Evolutionary conservation across 495 filamentous ascomycete species (phyloP), one percentile per base, ranked within the genome.

Genomic region (Monascus purpureus): DNA sequence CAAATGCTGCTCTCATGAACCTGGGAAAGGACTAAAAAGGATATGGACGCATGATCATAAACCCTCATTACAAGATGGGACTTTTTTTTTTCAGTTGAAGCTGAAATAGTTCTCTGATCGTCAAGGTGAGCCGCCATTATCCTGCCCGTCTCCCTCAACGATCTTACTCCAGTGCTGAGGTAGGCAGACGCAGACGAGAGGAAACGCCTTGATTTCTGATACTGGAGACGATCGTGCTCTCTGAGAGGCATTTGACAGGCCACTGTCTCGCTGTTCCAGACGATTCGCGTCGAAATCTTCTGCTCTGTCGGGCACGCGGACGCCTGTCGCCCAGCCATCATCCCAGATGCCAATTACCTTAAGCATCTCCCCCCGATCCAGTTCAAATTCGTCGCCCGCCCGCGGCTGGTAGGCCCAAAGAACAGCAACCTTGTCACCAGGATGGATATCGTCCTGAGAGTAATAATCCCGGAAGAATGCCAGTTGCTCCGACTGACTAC

Each of bases 341-440:
- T 99, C 92, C 92, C 92, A 99, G 40, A 99, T 95, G 24, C 92
- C 92, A 31, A 99, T 81, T 18, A 99, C 80, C 57, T 94, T 94
- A 37, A 99, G 65, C 90, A 99, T 95, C 56, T 99, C 92, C 28
- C 92, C 92, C 32, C 92, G 75, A 39, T 96, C 90, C 17, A 99
- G 65, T 37, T 80, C 72, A 45, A 94, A 96, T 49, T 99, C 92
- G 45, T 99, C 92, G 17, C 73, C 73, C 2, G 92, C 92, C 25
- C 92, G 74, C 16, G 92, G 87, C 47, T 90, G 77, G 48, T 99
- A 99, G 5, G 92, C 90, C 92, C 92, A 99, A 17, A 99, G 70
- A 5, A 82, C 82, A 8, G 90, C 70, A 17, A 99, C 92, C 35
- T 75, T 78, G 46, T 96, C 86, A 19, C 80, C 80, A 2, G 90